Base-by-base conservation (phyloP, 805 yeast species). In the Grigorovia transvaalensis region DNA sequence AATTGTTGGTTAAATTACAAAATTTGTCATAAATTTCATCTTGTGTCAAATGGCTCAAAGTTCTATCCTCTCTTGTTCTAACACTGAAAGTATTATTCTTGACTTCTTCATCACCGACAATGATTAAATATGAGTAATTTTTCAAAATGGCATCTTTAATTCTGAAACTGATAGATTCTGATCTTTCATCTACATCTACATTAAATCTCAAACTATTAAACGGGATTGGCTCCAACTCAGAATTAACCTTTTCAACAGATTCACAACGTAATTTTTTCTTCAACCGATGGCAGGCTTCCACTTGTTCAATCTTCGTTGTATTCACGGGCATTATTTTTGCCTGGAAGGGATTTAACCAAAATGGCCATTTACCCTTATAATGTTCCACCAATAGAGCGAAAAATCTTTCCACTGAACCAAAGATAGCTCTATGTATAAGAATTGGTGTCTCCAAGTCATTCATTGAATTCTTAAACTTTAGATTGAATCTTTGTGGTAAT, bases 391-490 rank as follows among this genome's bases (percentile, higher is more conserved):
- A 72, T 53, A 93, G 78, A 1, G 98, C 96, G 70, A 93, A 71
- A 63, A 93, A 93, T 61, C 99, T 75, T 66, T 93, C 99, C 9
- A 93, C 74, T 0, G 97, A 89, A 0, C 99, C 99, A 65, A 88
- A 88, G 1, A 91, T 88, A 0, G 99, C 99, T 51, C 99, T 75
- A 64, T 93, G 99, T 33, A 93, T 79, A 88, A 93, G 81, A n/a
- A 93, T 91, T 2, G 99, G 99, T 45, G 77, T 77, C 54, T 81
- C 77, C 38, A 71, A 70, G 1, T 72, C 66, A 46, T 74, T 79
- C 1, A 78, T 76, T 53, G 74, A 76, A 46, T 73, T 74, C 47
- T 80, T 80, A 63, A 83, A 93, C 58, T 79, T 74, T 53, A 93
- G 75, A 46, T 85, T 77, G 64, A 93, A 93, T 55, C 95, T 75